Conservation (phyloP, 768 basidiomycete species). For the Lentinula guzmanii region DNA sequence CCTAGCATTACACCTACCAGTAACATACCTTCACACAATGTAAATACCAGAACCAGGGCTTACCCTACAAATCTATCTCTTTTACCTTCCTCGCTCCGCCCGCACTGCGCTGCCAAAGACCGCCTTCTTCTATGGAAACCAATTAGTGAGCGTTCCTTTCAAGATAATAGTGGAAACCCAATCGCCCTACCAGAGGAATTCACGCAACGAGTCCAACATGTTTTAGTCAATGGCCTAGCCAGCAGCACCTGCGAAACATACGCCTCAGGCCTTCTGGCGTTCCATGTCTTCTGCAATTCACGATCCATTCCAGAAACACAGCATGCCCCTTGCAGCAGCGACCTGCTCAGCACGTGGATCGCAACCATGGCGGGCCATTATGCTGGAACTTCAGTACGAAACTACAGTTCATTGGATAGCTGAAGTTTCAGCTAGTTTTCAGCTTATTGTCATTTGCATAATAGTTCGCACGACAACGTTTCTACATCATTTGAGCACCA, state of each 20-base stretch:
- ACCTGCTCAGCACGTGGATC: slow-evolving; percentile 24
- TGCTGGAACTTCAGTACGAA: slow-evolving; percentile 23
- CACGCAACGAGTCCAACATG: slow-evolving; percentile 14
- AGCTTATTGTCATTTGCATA: too few relatives aligned
- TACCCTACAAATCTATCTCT: slow-evolving; percentile 13
- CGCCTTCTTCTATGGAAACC: slow-evolving; percentile 21
- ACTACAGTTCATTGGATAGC: slow-evolving; percentile 18
- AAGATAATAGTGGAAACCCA: background rate
- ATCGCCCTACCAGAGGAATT: slow-evolving; percentile 15
- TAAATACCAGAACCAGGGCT: background rate
- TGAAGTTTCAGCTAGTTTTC: too few relatives aligned
- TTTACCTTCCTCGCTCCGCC: slow-evolving; percentile 12
- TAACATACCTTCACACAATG: background rate
- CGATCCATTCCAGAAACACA: slow-evolving; percentile 22
- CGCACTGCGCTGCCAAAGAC: slow-evolving; percentile 20
- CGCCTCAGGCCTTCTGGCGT: slow-evolving; percentile 24
- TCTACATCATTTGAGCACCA: too few relatives aligned
- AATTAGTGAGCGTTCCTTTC: background rate
- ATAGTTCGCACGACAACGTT: too few relatives aligned
- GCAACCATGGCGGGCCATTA: slow-evolving; percentile 23
- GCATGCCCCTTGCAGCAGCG: slow-evolving; percentile 18
- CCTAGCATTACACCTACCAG: too few relatives aligned
- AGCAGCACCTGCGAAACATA: background rate
- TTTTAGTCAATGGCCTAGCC: slow-evolving; percentile 19
- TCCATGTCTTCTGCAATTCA: slow-evolving; percentile 33